Base-by-base conservation (phyloP, 148 eudicot species). In the Chenopodium album region DNA sequence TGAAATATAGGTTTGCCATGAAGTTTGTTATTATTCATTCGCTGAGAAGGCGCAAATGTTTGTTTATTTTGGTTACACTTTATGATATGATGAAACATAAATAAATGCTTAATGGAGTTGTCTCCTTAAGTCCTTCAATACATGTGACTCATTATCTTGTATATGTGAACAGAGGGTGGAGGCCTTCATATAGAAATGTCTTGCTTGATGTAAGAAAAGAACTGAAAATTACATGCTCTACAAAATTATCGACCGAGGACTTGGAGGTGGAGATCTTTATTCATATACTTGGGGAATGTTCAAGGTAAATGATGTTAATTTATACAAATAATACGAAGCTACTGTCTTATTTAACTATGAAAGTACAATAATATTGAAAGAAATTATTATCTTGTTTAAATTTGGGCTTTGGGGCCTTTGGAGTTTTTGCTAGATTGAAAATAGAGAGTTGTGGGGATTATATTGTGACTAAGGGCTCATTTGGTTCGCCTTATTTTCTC, bases 221-320 rank as follows among this genome's bases (percentile, higher is more conserved):
- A 82, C 82, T 95, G 82, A 87, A 88, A n/a, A 83, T 95, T 76
- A 92, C 86, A 78, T 95, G 98, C 85, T 95, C 99, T 76, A 86
- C 85, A 73, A 94, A 90, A 79, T 86, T 95, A 85, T 76, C 91
- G 3, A 88, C 98, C 1, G 97, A 90, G 81, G 98, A 91, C 85
- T 89, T 95, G 73, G 99, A 95, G 89, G 88, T 85, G 28, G 99
- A 95, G 88, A 94, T 95, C 60, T 94, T 94, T 78, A 91, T 94
- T 84, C 93, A 92, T 88, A 84, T 95, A 50, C 73, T 94, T 84
- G 89, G 88, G 76, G 91, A 91, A 69, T 90, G 88, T 76, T 91
- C 99, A 50, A 87, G 97, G 99, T 95, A 85, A 32, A 77, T 65
- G 80, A 26, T 76, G 34, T 16, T 56, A 56, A 2, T 56, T 12